Evolutionary conservation across 495 filamentous ascomycete genomes (phyloP), one percentile per base, ranked within the genome.

Genomic region (Lepidopterella palustris): DNA sequence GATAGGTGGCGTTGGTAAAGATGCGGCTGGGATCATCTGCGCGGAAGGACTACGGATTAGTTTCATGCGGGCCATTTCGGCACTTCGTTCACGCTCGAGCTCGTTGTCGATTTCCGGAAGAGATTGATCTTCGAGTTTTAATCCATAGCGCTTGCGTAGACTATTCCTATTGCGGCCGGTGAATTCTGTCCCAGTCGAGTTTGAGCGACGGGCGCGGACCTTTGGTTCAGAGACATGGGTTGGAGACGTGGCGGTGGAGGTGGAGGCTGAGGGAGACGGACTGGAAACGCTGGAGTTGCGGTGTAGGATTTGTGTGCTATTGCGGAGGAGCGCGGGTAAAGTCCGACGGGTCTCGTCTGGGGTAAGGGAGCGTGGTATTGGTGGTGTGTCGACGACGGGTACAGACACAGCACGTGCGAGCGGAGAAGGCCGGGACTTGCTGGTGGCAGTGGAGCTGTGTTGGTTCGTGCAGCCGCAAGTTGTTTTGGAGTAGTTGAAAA

Each of bases 51-150:
- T 18, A 1, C 58, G 49, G 10, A 62, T 20, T 9, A 53, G 48
- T 15, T 60, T 60, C 42, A 59, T 63, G 20, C 64, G 60, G 9
- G 62, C 48, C 0, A 67, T 32, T 40, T 67, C 64, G 2, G 39
- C 51, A 50, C 60, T 63, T 10, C 56, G 56, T 39, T 63, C 62
- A 39, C 20, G 45, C 51, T 67, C 60, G 15, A 60, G 51, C 28
- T 67, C 64, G 50, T 63, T 59, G 23, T 63, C 64, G 18, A 49
- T 67, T 27, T 67, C 64, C 6, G 56, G 10, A 1, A 67, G 45
- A 6, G 56, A 18, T 18, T 59, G 56, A 27, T 60, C 57, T 60
- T 63, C 64, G 13, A 60, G 48, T 1, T 40, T 50, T 0, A 67
- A 54, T 3, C 64, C 64, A 45, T 60, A 67, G 48, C 64, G 60